phyloP scores from a whole-genome alignment of 1,284 basidiomycete genomes.

The Mycosarcoma maydis region DNA sequence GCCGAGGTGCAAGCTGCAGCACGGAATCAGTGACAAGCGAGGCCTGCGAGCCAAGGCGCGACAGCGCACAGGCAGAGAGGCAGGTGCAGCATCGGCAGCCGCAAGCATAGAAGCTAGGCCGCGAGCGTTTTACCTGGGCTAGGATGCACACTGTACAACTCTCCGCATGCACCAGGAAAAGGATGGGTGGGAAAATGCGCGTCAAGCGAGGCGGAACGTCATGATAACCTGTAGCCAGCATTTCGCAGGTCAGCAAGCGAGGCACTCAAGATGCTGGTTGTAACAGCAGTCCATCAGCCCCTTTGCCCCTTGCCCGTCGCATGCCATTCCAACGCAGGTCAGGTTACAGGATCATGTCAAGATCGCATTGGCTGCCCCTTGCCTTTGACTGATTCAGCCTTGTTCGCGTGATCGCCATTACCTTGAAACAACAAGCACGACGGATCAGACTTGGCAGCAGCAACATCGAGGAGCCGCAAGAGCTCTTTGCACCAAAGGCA shows the following conservation, averaged over 20 bases:
- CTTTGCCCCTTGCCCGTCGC: slow-evolving; percentile 2
- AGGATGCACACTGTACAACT: slow-evolving; percentile 5
- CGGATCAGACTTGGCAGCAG: background rate
- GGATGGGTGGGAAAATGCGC: slow-evolving; percentile 9
- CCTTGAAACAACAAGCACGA: background rate
- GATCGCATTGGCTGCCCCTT: slow-evolving; percentile 21
- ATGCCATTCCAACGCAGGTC: slow-evolving; percentile 6
- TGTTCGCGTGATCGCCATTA: background rate
- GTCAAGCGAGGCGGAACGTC: slow-evolving; percentile 19
- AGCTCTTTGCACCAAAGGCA: too few species aligned
- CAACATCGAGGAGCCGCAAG: too few species aligned
- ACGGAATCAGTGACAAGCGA: slow-evolving; percentile 13
- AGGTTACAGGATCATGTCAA: background rate
- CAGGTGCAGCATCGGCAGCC: too few species aligned
- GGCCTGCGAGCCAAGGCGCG: slow-evolving; percentile 4
- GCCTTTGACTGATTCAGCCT: slow-evolving; percentile 16
- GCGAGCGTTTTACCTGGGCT: background rate
- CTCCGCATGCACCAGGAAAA: slow-evolving; percentile 12
- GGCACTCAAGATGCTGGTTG: slow-evolving; percentile 21
- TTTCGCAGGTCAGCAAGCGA: slow-evolving; percentile 20
- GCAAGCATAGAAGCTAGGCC: too few species aligned
- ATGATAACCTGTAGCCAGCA: slow-evolving; percentile 4
- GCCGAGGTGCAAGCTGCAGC: slow-evolving; percentile 29
- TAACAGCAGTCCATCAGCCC: background rate
- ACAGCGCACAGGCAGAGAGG: background rate